Conservation (phyloP, 73 alveolate genomes). For the Paramecium pentaurelia region DNA sequence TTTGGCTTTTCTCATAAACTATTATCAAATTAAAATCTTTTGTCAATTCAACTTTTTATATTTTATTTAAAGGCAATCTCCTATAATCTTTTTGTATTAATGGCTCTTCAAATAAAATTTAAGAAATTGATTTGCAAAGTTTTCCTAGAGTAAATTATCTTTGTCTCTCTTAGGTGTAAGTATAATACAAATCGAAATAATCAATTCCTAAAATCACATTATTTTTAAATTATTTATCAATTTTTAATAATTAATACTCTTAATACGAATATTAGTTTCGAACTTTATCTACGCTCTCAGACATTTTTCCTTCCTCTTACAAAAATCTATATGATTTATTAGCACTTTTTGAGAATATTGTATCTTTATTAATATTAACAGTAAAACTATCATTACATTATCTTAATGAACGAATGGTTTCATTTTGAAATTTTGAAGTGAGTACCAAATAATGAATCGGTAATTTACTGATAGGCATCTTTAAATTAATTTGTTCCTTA, state of each 20-base stretch:
- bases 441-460: conserved; percentile 10
- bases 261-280: neutral
- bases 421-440: neutral
- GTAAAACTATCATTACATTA: neutral
- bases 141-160: neutral
- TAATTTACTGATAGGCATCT: neutral
- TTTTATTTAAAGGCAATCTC: neutral
- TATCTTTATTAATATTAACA: neutral
- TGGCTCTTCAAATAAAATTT: neutral
- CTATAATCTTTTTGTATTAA: neutral
- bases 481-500: neutral
- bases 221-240: neutral
- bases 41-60: neutral
- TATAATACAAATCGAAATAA: neutral
- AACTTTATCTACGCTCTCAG: neutral
- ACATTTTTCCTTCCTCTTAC: neutral
- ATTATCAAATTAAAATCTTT: neutral
- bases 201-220: neutral
- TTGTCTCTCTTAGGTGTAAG: neutral
- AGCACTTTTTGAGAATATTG: neutral
- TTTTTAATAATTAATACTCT: neutral
- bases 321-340: neutral
- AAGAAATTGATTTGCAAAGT: neutral
- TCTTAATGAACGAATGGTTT: neutral
- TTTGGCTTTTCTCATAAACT: neutral